phyloP scores from a whole-genome alignment of 345 rosid genomes.

The Capsella bursapastoris region DNA sequence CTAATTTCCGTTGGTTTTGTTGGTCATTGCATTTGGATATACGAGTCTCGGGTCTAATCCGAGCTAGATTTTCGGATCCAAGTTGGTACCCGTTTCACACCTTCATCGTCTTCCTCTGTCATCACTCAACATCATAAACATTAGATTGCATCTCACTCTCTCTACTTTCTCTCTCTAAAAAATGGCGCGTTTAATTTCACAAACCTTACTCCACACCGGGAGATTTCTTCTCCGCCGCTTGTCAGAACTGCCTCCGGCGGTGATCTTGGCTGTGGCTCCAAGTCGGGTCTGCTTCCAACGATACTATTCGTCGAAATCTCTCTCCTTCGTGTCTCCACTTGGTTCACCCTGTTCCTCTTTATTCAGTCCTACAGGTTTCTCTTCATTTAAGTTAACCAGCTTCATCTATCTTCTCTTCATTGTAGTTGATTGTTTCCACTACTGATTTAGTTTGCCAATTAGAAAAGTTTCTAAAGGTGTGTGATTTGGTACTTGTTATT shows the following conservation, averaged over 20 bases:
- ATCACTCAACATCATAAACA: neutral
- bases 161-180: neutral
- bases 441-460: neutral
- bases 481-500: slow-evolving; percentile 20
- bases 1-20: neutral
- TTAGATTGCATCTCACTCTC: slow-evolving; percentile 1
- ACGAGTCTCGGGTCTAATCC: slow-evolving; percentile 20
- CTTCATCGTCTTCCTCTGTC: slow-evolving; percentile 21
- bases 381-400: neutral
- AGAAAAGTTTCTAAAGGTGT: neutral
- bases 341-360: neutral
- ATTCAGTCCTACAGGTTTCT: slow-evolving; percentile 21
- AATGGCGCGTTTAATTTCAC: slow-evolving; percentile 31
- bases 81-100: slow-evolving; percentile 29
- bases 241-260: slow-evolving; percentile 10
- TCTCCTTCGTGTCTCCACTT: slow-evolving; percentile 22
- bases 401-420: neutral
- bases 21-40: neutral
- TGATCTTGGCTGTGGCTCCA: neutral
- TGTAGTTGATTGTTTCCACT: slow-evolving; percentile 14
- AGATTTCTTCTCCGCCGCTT: slow-evolving; percentile 35
- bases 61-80: neutral
- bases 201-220: slow-evolving; percentile 17
- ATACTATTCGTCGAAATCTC: slow-evolving; percentile 30
- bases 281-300: slow-evolving; percentile 36